A percentile compares a stretch with the other conserved stretches of the same genome.
phyloP scores from a whole-genome alignment of 1,284 basidiomycete species.

The Leccinum fallax region DNA sequence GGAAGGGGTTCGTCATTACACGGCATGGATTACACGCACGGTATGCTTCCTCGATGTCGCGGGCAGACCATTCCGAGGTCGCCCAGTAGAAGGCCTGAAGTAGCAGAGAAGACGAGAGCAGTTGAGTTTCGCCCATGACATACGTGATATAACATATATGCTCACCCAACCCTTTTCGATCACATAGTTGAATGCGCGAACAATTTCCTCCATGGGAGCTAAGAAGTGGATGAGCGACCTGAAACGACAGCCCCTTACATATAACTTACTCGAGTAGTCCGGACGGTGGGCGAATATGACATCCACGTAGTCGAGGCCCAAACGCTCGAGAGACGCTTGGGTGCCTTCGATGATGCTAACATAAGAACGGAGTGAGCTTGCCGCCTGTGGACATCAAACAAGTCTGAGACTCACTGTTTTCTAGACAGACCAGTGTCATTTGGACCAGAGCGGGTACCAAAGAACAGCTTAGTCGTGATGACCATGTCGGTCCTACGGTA shows the following conservation, averaged over 20 bases:
- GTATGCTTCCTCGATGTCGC: conserved; percentile 55
- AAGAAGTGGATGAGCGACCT: background rate
- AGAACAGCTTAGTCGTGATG: conserved; percentile 66
- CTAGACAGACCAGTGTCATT: conserved; percentile 61
- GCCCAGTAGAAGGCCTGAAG: conserved; percentile 50
- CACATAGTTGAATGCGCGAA: conserved; percentile 48
- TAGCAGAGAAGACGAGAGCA: background rate
- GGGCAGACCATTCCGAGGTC: conserved; percentile 62
- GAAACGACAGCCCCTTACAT: background rate
- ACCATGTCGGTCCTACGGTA: conserved; percentile 69
- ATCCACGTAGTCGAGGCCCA: conserved; percentile 70
- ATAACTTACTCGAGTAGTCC: conserved; percentile 44
- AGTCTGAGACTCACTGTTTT: conserved; percentile 53
- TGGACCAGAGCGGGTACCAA: conserved; percentile 52
- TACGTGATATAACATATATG: background rate
- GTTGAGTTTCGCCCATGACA: background rate
- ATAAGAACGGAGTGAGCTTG: conserved; percentile 1
- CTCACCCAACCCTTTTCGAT: conserved; percentile 45
- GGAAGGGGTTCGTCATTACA: background rate
- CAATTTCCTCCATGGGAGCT: conserved; percentile 49
- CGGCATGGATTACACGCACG: conserved; percentile 30
- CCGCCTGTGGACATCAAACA: background rate
- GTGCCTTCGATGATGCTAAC: conserved; percentile 68
- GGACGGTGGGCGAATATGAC: conserved; percentile 61
- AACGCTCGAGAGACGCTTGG: conserved; percentile 58